These are phyloP conservation scores for Skeletonema costatum DNA, from an alignment of 108 stramenopile genomes.

Conservation along the genomic window DNA sequence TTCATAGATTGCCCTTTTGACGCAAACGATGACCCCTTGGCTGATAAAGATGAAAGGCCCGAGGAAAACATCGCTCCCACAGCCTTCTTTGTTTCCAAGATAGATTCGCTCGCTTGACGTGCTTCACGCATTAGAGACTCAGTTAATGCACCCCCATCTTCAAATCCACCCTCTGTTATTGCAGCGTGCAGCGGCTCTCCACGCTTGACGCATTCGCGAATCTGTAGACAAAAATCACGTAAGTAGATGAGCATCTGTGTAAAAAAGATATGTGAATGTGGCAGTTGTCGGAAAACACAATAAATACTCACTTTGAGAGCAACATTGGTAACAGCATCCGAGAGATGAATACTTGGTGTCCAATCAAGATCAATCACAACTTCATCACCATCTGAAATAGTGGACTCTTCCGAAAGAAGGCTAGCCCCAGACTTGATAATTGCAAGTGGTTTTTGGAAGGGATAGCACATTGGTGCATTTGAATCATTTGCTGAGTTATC, in stretches of 20 bases:
- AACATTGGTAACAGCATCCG: constrained; percentile 84
- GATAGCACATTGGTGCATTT: constrained; percentile 59
- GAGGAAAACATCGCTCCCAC: constrained; percentile 40
- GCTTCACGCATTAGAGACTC: constrained; percentile 33
- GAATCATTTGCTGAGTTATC: constrained; percentile 46
- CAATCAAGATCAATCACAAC: constrained; percentile 84
- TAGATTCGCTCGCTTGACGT: constrained; percentile 36
- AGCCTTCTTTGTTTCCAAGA: constrained; percentile 46
- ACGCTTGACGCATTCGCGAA: constrained; percentile 74
- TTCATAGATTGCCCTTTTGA: constrained; percentile 34
- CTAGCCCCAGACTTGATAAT: constrained; percentile 60
- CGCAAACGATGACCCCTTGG: constrained; percentile 26
- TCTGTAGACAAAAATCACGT: background rate
- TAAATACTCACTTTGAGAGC: constrained; percentile 51
- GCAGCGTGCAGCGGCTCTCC: constrained; percentile 75
- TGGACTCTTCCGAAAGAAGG: constrained; percentile 64
- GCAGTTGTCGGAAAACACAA: too few relatives aligned
- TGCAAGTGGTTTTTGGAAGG: constrained; percentile 78
- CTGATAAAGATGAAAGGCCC: constrained; percentile 17
- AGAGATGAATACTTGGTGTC: constrained; percentile 87
- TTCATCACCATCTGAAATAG: constrained; percentile 67
- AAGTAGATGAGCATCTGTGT: too few relatives aligned
- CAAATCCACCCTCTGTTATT: constrained; percentile 22
- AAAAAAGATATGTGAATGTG: too few relatives aligned
- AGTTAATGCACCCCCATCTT: constrained; percentile 42